Evolutionary conservation across 2,329 filamentous ascomycete genomes (phyloP), one percentile per base, ranked within the genome.

Genomic region (Gliomastix tumulicola): DNA sequence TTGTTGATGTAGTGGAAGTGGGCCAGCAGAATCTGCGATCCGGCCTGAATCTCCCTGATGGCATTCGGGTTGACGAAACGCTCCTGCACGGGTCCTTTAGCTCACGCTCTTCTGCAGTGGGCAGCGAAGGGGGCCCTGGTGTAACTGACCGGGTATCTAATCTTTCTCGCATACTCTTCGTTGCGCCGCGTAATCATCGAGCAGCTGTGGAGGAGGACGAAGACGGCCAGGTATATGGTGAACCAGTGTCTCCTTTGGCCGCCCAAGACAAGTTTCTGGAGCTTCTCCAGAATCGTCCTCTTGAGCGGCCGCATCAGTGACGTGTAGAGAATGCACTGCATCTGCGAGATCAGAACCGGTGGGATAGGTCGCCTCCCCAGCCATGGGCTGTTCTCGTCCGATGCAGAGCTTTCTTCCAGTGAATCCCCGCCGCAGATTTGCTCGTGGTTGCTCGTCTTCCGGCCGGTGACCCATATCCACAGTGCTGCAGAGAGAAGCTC

Each of bases 201-300:
- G 33, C 39, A 39, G 17, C 35, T 43, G 33, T 44, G 40, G 13
- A 44, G 38, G 11, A 44, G 27, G 11, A 44, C 30, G 25, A 44
- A 44, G 6, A 38, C 12, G 7, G 31, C 30, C 2, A 43, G 31
- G 23, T 43, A 43, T 5, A 44, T 39, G 11, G 41, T 41, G 16
- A 35, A 37, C 42, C 42, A 44, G 31, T 37, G 17, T 23, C 27
- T 20, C 4, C 4, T 11, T 28, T n/a, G 11, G 10, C 10, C 11
- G 7, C 25, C 25, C n/a, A n/a, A n/a, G n/a, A 7, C 10, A 28
- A 28, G 25, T 7, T n/a, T 28, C 25, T 28, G 13, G n/a, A 28
- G 25, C 25, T 3, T 13, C 10, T 9, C 13, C 13, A 28, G 25
- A 28, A 28, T 16, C 10, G 7, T 28, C 3, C 17, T 10, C 13